phyloP scores from a whole-genome alignment of 345 rosid genomes.

The Arabidopsis suecica region DNA sequence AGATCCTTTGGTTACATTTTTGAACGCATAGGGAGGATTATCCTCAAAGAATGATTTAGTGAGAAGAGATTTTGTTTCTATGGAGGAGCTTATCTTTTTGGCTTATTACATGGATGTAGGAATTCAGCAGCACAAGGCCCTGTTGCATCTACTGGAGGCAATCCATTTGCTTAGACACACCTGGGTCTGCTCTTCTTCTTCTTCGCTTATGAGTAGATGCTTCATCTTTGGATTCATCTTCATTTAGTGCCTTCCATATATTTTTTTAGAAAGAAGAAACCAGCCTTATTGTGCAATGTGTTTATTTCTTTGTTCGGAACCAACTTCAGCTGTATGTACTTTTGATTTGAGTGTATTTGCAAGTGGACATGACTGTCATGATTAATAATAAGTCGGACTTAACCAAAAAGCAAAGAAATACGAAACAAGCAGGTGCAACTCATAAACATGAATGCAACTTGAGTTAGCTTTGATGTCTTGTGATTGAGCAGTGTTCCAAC shows the following conservation, averaged over 20 bases:
- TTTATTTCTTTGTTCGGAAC: constrained; percentile 12
- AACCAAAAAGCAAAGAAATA: background rate
- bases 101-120: constrained; percentile 48
- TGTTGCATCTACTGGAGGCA: constrained; percentile 81
- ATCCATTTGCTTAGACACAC: constrained; percentile 74
- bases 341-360: constrained; percentile 35
- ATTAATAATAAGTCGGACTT: background rate
- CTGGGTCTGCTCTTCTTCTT: constrained; percentile 13
- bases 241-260: background rate
- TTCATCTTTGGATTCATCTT: constrained; percentile 21
- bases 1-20: constrained; percentile 1
- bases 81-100: background rate
- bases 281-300: constrained; percentile 20
- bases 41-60: background rate
- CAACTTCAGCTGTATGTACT: constrained; percentile 23
- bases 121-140: constrained; percentile 69
- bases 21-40: background rate
- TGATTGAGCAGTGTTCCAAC: background rate
- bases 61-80: background rate
- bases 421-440: background rate
- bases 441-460: no score
- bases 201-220: background rate
- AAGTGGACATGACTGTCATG: constrained; percentile 5
- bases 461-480: background rate
- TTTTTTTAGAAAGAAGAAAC: constrained; percentile 13